A percentile compares a stretch with the other conserved stretches of the same genome.
Evolutionary conservation across 2,329 filamentous ascomycete species (phyloP).

Genomic region (Fusarium sp.): DNA sequence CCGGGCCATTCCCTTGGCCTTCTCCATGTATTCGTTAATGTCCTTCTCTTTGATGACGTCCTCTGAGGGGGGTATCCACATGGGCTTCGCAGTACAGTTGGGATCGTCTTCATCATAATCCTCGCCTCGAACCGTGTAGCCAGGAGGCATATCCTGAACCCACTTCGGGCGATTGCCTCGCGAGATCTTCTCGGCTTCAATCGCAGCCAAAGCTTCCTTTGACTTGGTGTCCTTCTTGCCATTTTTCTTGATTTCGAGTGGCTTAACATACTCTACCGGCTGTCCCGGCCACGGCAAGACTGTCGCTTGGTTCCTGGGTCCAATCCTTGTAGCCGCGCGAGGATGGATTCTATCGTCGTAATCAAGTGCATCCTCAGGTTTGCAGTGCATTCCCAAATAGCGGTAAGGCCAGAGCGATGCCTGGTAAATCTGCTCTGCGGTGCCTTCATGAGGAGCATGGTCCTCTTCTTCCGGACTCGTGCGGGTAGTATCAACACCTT

Average conservation of each 20-base stretch:
- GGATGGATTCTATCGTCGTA: constrained; percentile 98
- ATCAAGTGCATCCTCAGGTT: constrained; percentile 93
- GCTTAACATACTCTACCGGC: constrained; percentile 90
- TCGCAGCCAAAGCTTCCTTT: constrained; percentile 81
- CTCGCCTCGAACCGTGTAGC: constrained; percentile 86
- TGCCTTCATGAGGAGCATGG: constrained; percentile 67
- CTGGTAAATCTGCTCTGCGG: constrained; percentile 89
- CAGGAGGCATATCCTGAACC: constrained; percentile 90
- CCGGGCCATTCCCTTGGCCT: constrained; percentile 73
- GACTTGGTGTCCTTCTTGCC: constrained; percentile 83
- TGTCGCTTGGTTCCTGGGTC: constrained; percentile 90
- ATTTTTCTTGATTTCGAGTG: constrained; percentile 85
- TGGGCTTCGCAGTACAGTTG: constrained; percentile 77
- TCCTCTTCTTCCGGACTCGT: constrained; percentile 74
- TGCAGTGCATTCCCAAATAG: constrained; percentile 95
- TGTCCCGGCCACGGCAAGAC: constrained; percentile 87
- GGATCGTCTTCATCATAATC: constrained; percentile 79
- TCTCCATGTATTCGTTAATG: constrained; percentile 81
- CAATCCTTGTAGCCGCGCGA: constrained; percentile 90
- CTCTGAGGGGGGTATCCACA: constrained; percentile 81
- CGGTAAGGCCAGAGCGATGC: constrained; percentile 96
- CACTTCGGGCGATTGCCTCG: constrained; percentile 89
- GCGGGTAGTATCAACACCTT: constrained; percentile 66
- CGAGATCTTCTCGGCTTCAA: constrained; percentile 84
- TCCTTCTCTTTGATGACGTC: constrained; percentile 64